phyloP scores from a whole-genome alignment of 2,329 filamentous ascomycete species.

The Sclerotinia trifoliorum region DNA sequence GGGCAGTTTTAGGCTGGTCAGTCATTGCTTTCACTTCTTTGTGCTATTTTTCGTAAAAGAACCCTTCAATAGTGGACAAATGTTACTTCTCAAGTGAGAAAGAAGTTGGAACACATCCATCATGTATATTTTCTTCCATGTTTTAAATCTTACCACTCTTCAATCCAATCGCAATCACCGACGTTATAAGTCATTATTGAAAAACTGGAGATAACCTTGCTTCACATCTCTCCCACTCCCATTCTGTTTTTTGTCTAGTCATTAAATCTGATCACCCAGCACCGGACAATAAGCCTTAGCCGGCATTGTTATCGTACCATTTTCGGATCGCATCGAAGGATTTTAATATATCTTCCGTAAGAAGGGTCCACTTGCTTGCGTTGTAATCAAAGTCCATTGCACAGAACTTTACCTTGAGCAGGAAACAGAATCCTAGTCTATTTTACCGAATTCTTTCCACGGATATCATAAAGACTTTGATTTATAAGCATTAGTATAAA shows the following conservation, averaged over 20 bases:
- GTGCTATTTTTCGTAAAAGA: neutral
- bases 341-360: neutral
- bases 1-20: neutral
- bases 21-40: neutral
- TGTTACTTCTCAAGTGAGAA: neutral
- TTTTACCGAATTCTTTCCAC: neutral
- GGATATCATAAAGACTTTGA: neutral
- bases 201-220: neutral
- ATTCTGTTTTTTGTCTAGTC: neutral
- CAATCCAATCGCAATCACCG: neutral
- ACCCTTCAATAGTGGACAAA: neutral
- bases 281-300: neutral
- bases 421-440: neutral
- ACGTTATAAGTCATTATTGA: neutral
- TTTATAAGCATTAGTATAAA: neutral
- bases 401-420: neutral
- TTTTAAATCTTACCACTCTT: neutral
- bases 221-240: neutral
- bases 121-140: neutral
- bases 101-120: neutral
- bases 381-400: neutral
- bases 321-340: neutral
- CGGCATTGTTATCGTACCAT: neutral
- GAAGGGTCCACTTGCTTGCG: neutral
- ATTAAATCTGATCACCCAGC: neutral